phyloP scores from a whole-genome alignment of 2,329 filamentous ascomycete genomes.

The Trichoderma endophyticum region DNA sequence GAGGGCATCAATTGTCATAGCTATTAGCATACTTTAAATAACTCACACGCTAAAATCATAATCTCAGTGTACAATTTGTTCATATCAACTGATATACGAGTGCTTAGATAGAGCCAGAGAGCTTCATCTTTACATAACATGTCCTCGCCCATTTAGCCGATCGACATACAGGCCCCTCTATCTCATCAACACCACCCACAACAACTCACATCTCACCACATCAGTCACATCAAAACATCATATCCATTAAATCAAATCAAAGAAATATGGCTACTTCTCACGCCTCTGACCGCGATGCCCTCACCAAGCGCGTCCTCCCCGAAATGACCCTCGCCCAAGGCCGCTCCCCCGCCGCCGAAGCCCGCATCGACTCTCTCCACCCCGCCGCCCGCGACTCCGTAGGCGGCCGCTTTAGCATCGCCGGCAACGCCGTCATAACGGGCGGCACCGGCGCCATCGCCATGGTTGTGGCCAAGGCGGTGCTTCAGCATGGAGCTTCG shows the following conservation, averaged over 20 bases:
- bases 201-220: not conserved
- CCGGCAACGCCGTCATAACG: slow-evolving; percentile 38
- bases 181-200: not conserved
- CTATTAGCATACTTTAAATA: not conserved
- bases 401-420: slow-evolving; percentile 31
- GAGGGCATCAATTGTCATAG: not conserved
- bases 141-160: not conserved
- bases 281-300: slow-evolving; percentile 22
- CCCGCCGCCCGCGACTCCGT: slow-evolving; percentile 17
- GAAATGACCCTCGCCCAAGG: slow-evolving; percentile 27
- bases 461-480: slow-evolving; percentile 55
- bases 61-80: not conserved
- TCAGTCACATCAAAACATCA: not conserved
- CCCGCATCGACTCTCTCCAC: slow-evolving; percentile 12
- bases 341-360: not conserved
- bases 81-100: not conserved
- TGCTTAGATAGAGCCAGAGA: not conserved
- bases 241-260: not conserved
- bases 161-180: not conserved
- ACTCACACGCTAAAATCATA: not conserved
- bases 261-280: not conserved
- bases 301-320: slow-evolving; percentile 27
- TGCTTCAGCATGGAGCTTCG: slow-evolving; percentile 64
- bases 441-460: slow-evolving; percentile 44
- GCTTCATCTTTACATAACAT: not conserved